Evolutionary conservation across 108 stramenopile genomes (phyloP).

Genomic region (Tribonema minus): DNA sequence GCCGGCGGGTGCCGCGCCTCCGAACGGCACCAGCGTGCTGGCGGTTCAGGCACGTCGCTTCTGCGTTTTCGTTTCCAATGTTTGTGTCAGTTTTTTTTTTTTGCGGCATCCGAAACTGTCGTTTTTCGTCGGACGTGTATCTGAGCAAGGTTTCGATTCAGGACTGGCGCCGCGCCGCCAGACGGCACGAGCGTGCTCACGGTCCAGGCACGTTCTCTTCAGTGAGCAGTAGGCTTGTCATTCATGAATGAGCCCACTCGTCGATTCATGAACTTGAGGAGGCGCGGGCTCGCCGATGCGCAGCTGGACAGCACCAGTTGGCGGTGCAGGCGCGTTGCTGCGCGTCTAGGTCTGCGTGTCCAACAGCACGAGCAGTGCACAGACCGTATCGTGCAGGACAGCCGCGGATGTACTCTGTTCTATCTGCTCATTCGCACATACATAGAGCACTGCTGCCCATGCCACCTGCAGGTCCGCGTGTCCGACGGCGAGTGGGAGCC

Average conservation of each 20-base stretch:
- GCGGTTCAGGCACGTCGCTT: slow-evolving; percentile 28
- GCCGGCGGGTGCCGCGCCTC: slow-evolving; percentile 7
- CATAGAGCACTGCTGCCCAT: slow-evolving; percentile 76
- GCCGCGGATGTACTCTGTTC: slow-evolving; percentile 7
- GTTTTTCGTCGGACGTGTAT: too few species aligned
- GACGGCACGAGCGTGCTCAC: slow-evolving; percentile 53
- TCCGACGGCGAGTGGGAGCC: slow-evolving; percentile 87
- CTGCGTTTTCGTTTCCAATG: too few species aligned
- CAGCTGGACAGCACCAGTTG: background rate
- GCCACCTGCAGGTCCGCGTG: slow-evolving; percentile 72
- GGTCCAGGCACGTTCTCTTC: too few species aligned
- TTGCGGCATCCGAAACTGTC: too few species aligned
- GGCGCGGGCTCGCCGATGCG: slow-evolving; percentile 8
- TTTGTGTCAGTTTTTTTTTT: too few species aligned
- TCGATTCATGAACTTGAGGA: background rate
- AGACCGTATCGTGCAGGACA: too few species aligned
- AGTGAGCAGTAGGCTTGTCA: background rate
- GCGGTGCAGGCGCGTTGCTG: slow-evolving; percentile 28
- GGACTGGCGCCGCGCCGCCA: slow-evolving; percentile 7
- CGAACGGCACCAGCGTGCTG: background rate
- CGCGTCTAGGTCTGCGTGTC: too few species aligned
- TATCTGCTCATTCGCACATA: slow-evolving; percentile 69
- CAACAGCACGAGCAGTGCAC: too few species aligned
- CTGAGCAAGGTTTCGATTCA: too few species aligned
- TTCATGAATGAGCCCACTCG: slow-evolving; percentile 39